phyloP scores from a whole-genome alignment of 495 filamentous ascomycete genomes.

The Chlorociboria aeruginascens region DNA sequence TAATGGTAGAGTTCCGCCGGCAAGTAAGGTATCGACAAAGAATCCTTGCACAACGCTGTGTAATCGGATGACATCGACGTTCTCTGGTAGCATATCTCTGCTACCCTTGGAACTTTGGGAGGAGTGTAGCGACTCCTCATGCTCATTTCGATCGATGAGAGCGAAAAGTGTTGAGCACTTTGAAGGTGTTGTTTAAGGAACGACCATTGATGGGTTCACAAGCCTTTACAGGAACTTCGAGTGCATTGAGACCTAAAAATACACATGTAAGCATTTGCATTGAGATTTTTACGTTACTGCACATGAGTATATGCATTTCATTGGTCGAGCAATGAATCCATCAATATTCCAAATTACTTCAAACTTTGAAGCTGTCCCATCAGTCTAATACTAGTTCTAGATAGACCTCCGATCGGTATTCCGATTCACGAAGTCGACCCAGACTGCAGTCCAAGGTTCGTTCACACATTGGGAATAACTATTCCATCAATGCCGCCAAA shows the following conservation, averaged over 20 bases:
- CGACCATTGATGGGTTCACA: constrained; percentile 33
- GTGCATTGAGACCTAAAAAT: constrained; percentile 32
- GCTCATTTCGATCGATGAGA: constrained; percentile 53
- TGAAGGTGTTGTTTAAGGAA: constrained; percentile 52
- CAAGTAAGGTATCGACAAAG: constrained; percentile 55
- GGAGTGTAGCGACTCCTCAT: constrained; percentile 31
- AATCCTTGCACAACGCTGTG: constrained; percentile 74
- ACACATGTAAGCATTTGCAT: too few relatives aligned
- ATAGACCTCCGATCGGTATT: too few relatives aligned
- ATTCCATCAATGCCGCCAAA: too few relatives aligned
- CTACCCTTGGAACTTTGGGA: constrained; percentile 34
- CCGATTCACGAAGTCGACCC: too few relatives aligned
- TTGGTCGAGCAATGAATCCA: too few relatives aligned
- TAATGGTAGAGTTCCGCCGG: constrained; percentile 41
- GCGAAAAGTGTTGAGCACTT: constrained; percentile 59
- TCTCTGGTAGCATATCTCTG: constrained; percentile 38
- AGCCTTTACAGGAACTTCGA: constrained; percentile 47
- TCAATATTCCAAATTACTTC: too few relatives aligned
- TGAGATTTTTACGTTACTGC: too few relatives aligned
- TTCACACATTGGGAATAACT: too few relatives aligned
- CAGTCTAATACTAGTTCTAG: too few relatives aligned
- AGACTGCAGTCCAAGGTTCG: too few relatives aligned
- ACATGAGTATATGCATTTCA: too few relatives aligned
- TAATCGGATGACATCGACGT: constrained; percentile 60
- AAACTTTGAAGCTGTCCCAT: too few relatives aligned